Conservation (phyloP, 495 filamentous ascomycete species). For the Cairneyella variabilis region DNA sequence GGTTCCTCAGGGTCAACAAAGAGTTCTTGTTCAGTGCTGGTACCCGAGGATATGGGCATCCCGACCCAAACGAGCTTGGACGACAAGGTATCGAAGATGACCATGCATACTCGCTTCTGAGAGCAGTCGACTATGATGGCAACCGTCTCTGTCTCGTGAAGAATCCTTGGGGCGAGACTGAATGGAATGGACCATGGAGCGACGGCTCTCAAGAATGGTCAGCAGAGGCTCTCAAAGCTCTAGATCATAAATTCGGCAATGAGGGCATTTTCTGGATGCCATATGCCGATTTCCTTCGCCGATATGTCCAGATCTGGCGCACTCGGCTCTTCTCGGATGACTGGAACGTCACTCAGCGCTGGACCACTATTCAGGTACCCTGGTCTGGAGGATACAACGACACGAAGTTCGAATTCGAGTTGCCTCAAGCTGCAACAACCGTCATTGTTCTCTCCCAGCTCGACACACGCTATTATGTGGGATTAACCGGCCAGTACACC, state of each 20-base stretch:
- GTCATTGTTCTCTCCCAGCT: constrained; percentile 78
- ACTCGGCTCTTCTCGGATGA: constrained; percentile 78
- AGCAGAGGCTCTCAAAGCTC: constrained; percentile 73
- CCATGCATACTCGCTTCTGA: constrained; percentile 87
- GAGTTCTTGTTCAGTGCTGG: constrained; percentile 82
- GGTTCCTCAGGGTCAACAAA: constrained; percentile 76
- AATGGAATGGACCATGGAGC: constrained; percentile 84
- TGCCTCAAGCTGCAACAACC: constrained; percentile 62
- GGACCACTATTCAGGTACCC: constrained; percentile 80
- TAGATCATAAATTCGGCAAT: constrained; percentile 73
- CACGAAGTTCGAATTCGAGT: constrained; percentile 72
- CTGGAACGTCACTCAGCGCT: constrained; percentile 80
- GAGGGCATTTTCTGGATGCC: constrained; percentile 72
- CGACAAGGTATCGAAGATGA: constrained; percentile 71
- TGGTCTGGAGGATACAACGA: constrained; percentile 84
- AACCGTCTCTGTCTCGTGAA: constrained; percentile 70
- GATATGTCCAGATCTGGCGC: constrained; percentile 78
- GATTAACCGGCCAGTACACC: constrained; percentile 75
- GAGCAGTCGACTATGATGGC: constrained; percentile 72
- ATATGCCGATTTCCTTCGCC: constrained; percentile 78
- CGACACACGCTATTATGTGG: constrained; percentile 80
- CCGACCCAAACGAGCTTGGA: constrained; percentile 42
- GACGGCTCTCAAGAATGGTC: constrained; percentile 94
- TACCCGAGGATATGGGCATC: constrained; percentile 50
- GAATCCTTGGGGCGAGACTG: constrained; percentile 85